These are phyloP conservation scores for Sclerotinia trifoliorum DNA, from an alignment of 2,329 filamentous ascomycete species.

Conservation along the genomic window DNA sequence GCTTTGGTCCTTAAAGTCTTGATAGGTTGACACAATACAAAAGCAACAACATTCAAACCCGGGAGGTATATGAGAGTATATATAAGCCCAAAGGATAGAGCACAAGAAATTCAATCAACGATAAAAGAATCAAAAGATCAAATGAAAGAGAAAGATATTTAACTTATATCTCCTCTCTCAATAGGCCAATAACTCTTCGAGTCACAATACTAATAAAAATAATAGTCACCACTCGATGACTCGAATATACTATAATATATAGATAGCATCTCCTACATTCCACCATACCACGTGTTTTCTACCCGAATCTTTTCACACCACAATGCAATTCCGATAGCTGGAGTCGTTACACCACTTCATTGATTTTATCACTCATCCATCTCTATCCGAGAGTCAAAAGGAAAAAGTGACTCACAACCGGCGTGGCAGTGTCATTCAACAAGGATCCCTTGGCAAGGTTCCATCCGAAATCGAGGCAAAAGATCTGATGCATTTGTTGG, in stretches of 20 bases:
- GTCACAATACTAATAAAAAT: not conserved
- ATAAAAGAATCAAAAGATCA: not conserved
- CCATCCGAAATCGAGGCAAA: not conserved
- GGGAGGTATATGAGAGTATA: not conserved
- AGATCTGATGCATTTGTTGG: slow-evolving; percentile 5
- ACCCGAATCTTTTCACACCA: not conserved
- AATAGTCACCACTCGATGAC: slow-evolving; percentile 17
- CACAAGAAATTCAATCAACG: not conserved
- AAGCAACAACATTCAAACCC: not conserved
- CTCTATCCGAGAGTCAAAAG: not conserved
- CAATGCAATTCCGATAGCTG: not conserved
- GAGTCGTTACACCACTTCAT: not conserved
- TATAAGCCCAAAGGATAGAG: not conserved
- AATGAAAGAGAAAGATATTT: not conserved
- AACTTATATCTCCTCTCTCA: not conserved
- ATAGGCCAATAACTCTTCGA: not conserved
- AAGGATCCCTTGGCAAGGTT: slow-evolving; percentile 11
- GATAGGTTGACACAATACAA: not conserved
- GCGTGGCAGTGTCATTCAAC: slow-evolving; percentile 13
- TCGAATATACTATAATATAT: not conserved
- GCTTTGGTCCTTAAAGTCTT: not conserved
- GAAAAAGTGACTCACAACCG: slow-evolving; percentile 8
- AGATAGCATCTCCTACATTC: not conserved
- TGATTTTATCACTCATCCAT: not conserved
- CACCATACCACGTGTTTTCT: slow-evolving; percentile 4